Conservation (phyloP, 495 filamentous ascomycete species). For the Talaromyces liani region DNA sequence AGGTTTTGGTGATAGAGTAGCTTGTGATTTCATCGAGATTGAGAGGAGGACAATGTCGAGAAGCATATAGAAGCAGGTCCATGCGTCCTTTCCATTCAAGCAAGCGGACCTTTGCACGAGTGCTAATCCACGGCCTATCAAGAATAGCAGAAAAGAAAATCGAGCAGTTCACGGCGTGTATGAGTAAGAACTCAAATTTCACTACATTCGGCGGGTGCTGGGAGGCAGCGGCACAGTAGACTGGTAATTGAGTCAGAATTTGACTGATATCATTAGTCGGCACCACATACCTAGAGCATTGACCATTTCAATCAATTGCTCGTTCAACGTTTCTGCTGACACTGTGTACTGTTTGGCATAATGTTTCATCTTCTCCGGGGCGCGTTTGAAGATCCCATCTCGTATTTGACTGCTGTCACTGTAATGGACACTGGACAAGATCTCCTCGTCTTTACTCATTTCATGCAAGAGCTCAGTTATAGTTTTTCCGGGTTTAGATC, state of each 20-base stretch:
- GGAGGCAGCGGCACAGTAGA: slow-evolving; percentile 56
- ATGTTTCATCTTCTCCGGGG: slow-evolving; percentile 53
- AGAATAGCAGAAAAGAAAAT: slow-evolving; percentile 57
- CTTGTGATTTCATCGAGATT: slow-evolving; percentile 44
- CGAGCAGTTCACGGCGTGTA: slow-evolving; percentile 57
- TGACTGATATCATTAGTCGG: background rate
- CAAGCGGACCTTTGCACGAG: slow-evolving; percentile 51
- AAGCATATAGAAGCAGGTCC: slow-evolving; percentile 62
- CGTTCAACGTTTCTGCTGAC: slow-evolving; percentile 52
- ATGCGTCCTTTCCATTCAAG: slow-evolving; percentile 70
- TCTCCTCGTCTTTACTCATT: slow-evolving; percentile 44
- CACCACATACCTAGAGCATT: slow-evolving; percentile 45
- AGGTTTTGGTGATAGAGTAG: slow-evolving; percentile 38
- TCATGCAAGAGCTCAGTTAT: slow-evolving; percentile 54
- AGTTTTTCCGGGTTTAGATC: slow-evolving; percentile 28
- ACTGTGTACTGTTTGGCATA: slow-evolving; percentile 55
- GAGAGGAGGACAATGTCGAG: slow-evolving; percentile 47
- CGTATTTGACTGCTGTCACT: slow-evolving; percentile 55
- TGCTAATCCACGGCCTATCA: slow-evolving; percentile 22
- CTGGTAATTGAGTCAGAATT: slow-evolving; percentile 12
- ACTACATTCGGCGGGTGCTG: slow-evolving; percentile 53
- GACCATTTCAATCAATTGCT: slow-evolving; percentile 69
- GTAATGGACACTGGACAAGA: slow-evolving; percentile 41
- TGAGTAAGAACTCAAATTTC: slow-evolving; percentile 78
- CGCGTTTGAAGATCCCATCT: slow-evolving; percentile 58